Base-by-base conservation (phyloP, 139 green algal species). In the Raphidocelis subcapitata region DNA sequence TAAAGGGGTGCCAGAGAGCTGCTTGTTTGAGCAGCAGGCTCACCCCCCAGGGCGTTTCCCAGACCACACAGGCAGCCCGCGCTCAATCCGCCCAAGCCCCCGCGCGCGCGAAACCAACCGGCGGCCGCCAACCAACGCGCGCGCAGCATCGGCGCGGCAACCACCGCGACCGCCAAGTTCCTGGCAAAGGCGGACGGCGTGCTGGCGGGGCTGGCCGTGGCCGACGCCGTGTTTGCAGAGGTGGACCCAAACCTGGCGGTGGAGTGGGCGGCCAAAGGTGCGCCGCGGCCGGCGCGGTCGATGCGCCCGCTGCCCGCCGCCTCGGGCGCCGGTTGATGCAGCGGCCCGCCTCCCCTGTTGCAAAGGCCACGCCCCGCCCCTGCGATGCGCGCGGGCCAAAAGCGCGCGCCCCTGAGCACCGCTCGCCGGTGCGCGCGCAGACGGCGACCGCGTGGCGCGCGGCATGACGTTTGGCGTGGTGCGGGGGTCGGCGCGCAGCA, bases 151-250 rank as follows among this genome's bases (percentile, higher is more conserved):
- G 84, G 92, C 0, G 74, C 80, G 12, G 75, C 65, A 32, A 94
- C 84, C 0, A 72, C 84, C 49, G 93, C 91, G 15, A 76, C 70
- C 1, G 96, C 88, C 12, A 90, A 82, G 12, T 98, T 99, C 67
- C 71, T 98, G 24, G 92, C 95, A 12, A 99, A 99, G 77, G 90
- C 84, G 10, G 74, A 90, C 18, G 96, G 96, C 4, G 82, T 96
- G 14, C 65, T 99, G 33, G 96, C 96, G 29, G 96, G 96, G 0
- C 61, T 95, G 1, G 87, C 83, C 21, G 86, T 99, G 14, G 95
- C 88, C 24, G 82, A 97, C 32, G 52, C 80, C 26, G 90, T 98
- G 21, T 94, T 97, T 70, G 65, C 62, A 1, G 46, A 79, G 3
- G 92, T 98, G 18, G 95, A 98, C 76, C 83, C 90, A 0, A 33